Percentiles rank a stretch among this genome's conserved stretches.
phyloP scores from a whole-genome alignment of 2,329 filamentous ascomycete species.

The Allantophomopsis lycopodina region DNA sequence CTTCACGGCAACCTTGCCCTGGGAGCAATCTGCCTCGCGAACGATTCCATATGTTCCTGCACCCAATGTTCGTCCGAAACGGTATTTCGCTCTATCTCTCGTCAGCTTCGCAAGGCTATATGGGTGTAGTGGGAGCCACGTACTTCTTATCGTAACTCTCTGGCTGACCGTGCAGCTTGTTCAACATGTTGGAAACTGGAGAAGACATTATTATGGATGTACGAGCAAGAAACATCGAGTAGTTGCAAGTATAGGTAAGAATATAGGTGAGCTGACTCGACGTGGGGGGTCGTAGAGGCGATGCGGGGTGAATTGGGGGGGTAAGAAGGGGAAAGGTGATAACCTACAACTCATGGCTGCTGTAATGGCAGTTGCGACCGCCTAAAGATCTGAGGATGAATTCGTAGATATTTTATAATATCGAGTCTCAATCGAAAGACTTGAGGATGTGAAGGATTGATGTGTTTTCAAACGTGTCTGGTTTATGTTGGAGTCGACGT shows the following conservation, averaged over 20 bases:
- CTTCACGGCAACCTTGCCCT: slow-evolving; percentile 88
- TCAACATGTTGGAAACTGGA: slow-evolving; percentile 77
- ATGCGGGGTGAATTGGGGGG: slow-evolving; percentile 6
- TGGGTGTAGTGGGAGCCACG: slow-evolving; percentile 16
- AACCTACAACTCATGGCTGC: slow-evolving; percentile 18
- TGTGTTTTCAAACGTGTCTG: no score
- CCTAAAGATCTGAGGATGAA: slow-evolving; percentile 1
- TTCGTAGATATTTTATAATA: no score
- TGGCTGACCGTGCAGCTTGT: slow-evolving; percentile 90
- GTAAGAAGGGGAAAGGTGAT: not conserved
- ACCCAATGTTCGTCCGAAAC: slow-evolving; percentile 84
- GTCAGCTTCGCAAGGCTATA: slow-evolving; percentile 8
- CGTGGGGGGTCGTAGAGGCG: not conserved
- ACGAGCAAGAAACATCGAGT: no score
- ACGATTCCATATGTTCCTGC: slow-evolving; percentile 98
- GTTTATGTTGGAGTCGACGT: no score
- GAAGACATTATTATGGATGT: not conserved
- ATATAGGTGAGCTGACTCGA: not conserved
- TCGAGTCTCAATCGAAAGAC: no score
- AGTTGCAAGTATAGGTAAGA: no score
- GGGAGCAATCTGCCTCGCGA: slow-evolving; percentile 76
- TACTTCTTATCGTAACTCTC: slow-evolving; percentile 99
- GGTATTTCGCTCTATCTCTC: slow-evolving; percentile 60
- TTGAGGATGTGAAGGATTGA: no score
- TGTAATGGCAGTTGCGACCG: slow-evolving; percentile 4